Conservation (phyloP, 495 filamentous ascomycete genomes). For the Lepidopterella palustris region DNA sequence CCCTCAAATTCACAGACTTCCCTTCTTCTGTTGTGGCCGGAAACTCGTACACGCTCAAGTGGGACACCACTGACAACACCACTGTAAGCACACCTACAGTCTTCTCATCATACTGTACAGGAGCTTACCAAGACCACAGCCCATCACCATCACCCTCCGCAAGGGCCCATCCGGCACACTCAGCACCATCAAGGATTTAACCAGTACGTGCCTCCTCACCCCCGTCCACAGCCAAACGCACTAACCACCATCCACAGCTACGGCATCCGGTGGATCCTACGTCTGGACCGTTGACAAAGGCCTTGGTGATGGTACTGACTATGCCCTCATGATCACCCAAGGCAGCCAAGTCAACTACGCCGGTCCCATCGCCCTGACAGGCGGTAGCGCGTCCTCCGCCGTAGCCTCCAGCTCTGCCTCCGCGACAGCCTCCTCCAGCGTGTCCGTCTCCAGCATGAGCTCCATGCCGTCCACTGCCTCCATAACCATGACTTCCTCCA, state of each 20-base stretch:
- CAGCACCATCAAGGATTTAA: slow-evolving; percentile 24
- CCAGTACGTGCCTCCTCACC: slow-evolving; percentile 8
- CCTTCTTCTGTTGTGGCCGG: slow-evolving; percentile 12
- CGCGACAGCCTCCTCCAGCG: slow-evolving; percentile 6
- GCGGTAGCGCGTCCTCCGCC: slow-evolving; percentile 14
- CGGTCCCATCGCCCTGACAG: slow-evolving; percentile 31
- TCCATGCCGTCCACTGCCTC: slow-evolving; percentile 10
- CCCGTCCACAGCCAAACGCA: not conserved
- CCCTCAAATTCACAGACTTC: slow-evolving; percentile 28
- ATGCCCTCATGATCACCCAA: slow-evolving; percentile 36
- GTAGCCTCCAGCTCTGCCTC: slow-evolving; percentile 8
- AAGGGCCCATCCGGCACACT: slow-evolving; percentile 28
- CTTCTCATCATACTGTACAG: not conserved
- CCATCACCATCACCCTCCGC: slow-evolving; percentile 34
- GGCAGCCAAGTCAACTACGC: slow-evolving; percentile 34
- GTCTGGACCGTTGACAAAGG: slow-evolving; percentile 26
- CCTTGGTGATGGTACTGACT: slow-evolving; percentile 29
- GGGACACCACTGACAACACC: slow-evolving; percentile 21
- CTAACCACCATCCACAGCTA: slow-evolving; percentile 1
- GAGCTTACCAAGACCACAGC: slow-evolving; percentile 13
- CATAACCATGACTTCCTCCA: slow-evolving; percentile 9
- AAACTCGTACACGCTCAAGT: slow-evolving; percentile 17
- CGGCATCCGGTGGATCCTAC: slow-evolving; percentile 24
- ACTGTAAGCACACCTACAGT: slow-evolving; percentile 4
- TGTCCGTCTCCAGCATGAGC: slow-evolving; percentile 5